Percentiles rank a stretch among this genome's conserved stretches.
Evolutionary conservation across 2,329 filamentous ascomycete species (phyloP).

Genomic region (Exophiala calicioides): DNA sequence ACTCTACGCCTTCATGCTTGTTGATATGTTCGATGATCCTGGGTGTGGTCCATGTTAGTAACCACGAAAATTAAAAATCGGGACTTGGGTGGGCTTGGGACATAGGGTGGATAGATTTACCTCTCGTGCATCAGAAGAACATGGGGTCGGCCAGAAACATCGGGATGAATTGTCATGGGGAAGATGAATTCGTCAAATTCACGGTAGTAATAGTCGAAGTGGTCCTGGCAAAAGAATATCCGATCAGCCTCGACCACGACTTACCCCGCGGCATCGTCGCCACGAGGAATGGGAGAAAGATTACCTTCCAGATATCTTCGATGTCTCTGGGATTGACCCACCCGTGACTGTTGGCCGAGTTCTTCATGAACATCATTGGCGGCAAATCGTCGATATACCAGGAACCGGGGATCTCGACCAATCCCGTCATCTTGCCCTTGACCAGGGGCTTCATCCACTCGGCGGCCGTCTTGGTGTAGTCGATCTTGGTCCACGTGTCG

Average conservation of each 20-base stretch:
- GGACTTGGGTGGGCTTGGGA: background rate
- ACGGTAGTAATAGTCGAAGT: constrained; percentile 69
- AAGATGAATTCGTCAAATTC: constrained; percentile 77
- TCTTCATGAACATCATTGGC: constrained; percentile 52
- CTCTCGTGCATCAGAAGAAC: constrained; percentile 70
- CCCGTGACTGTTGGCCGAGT: constrained; percentile 54
- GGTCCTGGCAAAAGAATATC: constrained; percentile 61
- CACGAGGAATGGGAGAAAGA: background rate
- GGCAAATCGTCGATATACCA: constrained; percentile 48
- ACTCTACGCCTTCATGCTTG: constrained; percentile 52
- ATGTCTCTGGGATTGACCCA: constrained; percentile 61
- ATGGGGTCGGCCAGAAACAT: constrained; percentile 70
- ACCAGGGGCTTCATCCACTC: constrained; percentile 55
- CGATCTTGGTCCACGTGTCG: constrained; percentile 48
- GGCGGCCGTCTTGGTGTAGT: constrained; percentile 45
- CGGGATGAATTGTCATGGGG: constrained; percentile 74
- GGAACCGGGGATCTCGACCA: constrained; percentile 48
- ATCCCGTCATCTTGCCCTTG: constrained; percentile 40
- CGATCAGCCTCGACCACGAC: constrained; percentile 65
- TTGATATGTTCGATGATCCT: constrained; percentile 67
- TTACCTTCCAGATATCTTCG: constrained; percentile 53
- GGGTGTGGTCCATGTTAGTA: too few species aligned
- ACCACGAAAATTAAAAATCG: too few species aligned
- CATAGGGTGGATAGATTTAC: background rate
- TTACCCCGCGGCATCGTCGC: background rate